These are phyloP conservation scores for Boletus reticuloceps DNA, from an alignment of 768 basidiomycete species.

Conservation along the genomic window DNA sequence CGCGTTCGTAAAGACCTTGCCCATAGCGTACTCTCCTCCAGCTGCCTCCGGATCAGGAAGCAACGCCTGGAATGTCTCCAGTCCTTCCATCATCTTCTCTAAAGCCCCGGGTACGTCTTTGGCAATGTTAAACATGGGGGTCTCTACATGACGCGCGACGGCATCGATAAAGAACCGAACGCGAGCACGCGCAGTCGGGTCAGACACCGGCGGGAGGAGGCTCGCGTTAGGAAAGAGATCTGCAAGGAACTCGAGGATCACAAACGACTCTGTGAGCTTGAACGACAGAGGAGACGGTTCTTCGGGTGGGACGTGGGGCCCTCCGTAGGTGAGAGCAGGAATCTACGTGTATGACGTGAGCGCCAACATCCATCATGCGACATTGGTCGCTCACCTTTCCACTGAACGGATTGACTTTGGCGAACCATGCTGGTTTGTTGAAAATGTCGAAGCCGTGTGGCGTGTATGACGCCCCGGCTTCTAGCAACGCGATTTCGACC, in stretches of 20 bases:
- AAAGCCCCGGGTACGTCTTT: conserved; percentile 3
- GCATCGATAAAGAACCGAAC: conserved; percentile 61
- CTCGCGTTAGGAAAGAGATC: conserved; percentile 48
- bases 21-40: conserved; percentile 35
- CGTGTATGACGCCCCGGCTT: conserved; percentile 47
- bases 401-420: conserved; percentile 54
- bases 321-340: conserved; percentile 59
- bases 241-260: conserved; percentile 64
- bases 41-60: conserved; percentile 37
- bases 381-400: conserved; percentile 46
- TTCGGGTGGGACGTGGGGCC: conserved; percentile 49
- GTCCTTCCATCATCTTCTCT: neutral
- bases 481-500: conserved; percentile 58
- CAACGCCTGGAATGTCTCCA: conserved; percentile 6
- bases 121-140: conserved; percentile 34
- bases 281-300: conserved; percentile 54
- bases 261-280: conserved; percentile 62
- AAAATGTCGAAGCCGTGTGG: conserved; percentile 53
- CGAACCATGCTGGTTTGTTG: conserved; percentile 70
- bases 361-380: too few species aligned
- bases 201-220: conserved; percentile 44
- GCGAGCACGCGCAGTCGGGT: conserved; percentile 53
- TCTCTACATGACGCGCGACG: conserved; percentile 39
- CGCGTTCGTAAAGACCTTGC: conserved; percentile 52
- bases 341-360: conserved; percentile 34